Conservation (phyloP, 2,329 filamentous ascomycete species). For the Colletotrichum shisoi region DNA sequence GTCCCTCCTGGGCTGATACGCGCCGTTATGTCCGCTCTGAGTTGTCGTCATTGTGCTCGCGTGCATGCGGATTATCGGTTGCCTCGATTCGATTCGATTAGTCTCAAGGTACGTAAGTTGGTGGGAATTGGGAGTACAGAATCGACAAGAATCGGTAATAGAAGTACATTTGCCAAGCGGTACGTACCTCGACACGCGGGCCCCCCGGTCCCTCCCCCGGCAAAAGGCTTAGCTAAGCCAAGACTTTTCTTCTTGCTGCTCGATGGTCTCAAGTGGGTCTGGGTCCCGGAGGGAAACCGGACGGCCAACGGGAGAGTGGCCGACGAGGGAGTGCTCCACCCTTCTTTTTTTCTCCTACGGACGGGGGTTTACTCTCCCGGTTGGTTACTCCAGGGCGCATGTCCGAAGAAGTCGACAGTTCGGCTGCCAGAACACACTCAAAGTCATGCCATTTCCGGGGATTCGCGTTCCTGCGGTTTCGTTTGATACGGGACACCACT, state of each 20-base stretch:
- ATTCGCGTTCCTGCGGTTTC: not conserved
- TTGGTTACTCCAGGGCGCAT: slow-evolving; percentile 14
- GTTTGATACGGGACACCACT: not conserved
- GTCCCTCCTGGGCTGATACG: too few species aligned
- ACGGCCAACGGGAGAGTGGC: slow-evolving; percentile 32
- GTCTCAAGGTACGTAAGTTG: not conserved
- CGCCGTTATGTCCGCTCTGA: too few species aligned
- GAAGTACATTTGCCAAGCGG: not conserved
- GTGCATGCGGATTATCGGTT: too few species aligned
- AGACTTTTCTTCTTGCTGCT: not conserved
- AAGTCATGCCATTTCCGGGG: slow-evolving; percentile 11
- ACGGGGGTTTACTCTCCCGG: slow-evolving; percentile 10
- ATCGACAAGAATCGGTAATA: slow-evolving; percentile 7
- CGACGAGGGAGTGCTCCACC: slow-evolving; percentile 20
- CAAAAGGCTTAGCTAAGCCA: slow-evolving; percentile 43
- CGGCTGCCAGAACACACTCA: not conserved
- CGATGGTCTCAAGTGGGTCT: too few species aligned
- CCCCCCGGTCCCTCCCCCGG: slow-evolving; percentile 47
- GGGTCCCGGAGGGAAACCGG: slow-evolving; percentile 27
- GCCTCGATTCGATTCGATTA: too few species aligned
- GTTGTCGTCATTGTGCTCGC: too few species aligned
- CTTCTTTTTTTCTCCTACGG: not conserved
- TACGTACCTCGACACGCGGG: slow-evolving; percentile 6
- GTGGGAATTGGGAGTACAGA: not conserved
- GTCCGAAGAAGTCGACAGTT: slow-evolving; percentile 1